Evolutionary conservation across 192 early-diverging fungal genomes (phyloP).

Genomic region (Coemansia sp.): DNA sequence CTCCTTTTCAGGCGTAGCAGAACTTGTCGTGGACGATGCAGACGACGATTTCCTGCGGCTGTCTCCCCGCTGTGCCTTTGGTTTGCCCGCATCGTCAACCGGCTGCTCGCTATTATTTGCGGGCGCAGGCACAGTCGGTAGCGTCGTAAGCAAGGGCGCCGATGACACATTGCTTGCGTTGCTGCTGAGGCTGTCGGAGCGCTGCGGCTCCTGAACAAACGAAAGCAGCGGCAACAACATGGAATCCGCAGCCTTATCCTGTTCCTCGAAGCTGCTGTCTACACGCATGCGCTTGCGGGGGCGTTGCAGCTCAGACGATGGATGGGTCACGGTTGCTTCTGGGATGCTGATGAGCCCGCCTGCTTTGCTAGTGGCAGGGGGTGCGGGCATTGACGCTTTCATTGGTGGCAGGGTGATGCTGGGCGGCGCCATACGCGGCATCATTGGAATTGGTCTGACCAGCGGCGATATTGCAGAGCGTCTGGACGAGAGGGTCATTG

Average conservation of each 20-base stretch:
- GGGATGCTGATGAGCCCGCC: not conserved
- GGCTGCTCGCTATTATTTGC: not conserved
- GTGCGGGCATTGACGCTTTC: not conserved
- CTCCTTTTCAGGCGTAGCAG: constrained; percentile 1
- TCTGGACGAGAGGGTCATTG: not conserved
- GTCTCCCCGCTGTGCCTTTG: not conserved
- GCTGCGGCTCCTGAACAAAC: not conserved
- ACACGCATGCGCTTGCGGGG: not conserved
- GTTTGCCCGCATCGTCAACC: not conserved
- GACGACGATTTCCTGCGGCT: constrained; percentile 1
- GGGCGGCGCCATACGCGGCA: constrained; percentile 3
- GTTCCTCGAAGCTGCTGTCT: not conserved
- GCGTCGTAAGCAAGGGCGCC: not conserved
- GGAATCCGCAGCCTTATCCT: not conserved
- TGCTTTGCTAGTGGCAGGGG: not conserved
- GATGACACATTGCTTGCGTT: not conserved
- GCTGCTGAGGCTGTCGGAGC: not conserved
- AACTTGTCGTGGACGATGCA: not conserved
- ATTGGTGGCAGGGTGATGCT: not conserved
- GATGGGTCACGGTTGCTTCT: not conserved
- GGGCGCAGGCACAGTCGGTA: not conserved
- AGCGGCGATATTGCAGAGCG: not conserved
- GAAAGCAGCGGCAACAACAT: not conserved
- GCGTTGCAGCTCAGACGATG: not conserved
- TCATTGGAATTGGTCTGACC: not conserved